phyloP scores from a whole-genome alignment of 148 eudicot species.

The Linanthus parryae region DNA sequence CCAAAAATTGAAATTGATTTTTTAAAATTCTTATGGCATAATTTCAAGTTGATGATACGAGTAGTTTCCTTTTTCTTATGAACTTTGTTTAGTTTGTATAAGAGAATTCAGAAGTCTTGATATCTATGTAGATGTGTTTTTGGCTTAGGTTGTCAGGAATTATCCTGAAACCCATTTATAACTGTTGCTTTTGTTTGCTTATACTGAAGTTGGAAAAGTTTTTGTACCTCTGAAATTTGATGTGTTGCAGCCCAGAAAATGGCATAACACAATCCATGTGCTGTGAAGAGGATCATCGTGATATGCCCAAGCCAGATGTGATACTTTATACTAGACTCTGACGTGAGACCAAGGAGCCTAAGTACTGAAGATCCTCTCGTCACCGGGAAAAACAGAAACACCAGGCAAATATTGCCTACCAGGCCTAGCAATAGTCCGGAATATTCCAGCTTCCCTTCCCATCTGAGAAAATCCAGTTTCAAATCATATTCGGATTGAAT shows the following conservation, averaged over 20 bases:
- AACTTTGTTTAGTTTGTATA: too few species aligned
- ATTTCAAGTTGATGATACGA: too few species aligned
- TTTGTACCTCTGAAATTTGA: constrained; percentile 19
- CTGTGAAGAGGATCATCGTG: constrained; percentile 33
- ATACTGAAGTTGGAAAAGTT: too few species aligned
- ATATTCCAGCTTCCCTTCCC: constrained; percentile 29
- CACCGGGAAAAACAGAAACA: constrained; percentile 40
- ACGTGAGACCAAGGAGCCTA: constrained; percentile 28
- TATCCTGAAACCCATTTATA: too few species aligned
- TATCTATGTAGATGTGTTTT: too few species aligned
- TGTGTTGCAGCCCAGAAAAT: constrained; percentile 27
- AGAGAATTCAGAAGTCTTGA: too few species aligned
- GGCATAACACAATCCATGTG: constrained; percentile 28
- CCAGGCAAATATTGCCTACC: constrained; percentile 32
- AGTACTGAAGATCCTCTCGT: constrained; percentile 31
- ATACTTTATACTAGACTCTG: constrained; percentile 34
- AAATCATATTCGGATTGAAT: too few species aligned
- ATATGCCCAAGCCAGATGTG: constrained; percentile 48
- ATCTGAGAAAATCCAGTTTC: too few species aligned
- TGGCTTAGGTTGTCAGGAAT: too few species aligned
- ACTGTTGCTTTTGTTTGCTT: too few species aligned
- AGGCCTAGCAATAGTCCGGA: constrained; percentile 22
- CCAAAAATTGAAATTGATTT: neutral
- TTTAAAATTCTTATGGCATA: too few species aligned
- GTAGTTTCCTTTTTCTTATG: too few species aligned